These are phyloP conservation scores for Boletus reticulatus DNA, from an alignment of 768 basidiomycete genomes.

Conservation along the genomic window DNA sequence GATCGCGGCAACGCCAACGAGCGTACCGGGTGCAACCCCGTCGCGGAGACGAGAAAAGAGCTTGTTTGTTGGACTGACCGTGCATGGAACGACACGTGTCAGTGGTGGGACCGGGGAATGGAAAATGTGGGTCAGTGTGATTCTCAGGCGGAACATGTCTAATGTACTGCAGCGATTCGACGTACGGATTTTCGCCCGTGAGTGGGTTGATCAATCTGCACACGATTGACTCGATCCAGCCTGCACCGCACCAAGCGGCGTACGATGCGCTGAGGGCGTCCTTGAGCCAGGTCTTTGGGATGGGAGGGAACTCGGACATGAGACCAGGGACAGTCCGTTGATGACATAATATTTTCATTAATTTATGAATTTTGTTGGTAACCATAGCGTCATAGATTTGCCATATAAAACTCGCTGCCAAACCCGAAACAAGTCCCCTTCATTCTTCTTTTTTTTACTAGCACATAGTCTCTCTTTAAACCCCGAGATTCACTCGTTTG, in stretches of 20 bases:
- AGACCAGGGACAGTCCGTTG: conserved; percentile 11
- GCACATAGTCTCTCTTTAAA: conserved; percentile 16
- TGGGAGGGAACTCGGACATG: conserved; percentile 10
- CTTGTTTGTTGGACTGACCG: conserved; percentile 51
- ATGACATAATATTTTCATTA: background rate
- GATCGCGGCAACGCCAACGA: background rate
- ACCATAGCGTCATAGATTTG: background rate
- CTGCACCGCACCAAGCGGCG: conserved; percentile 69
- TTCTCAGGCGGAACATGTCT: background rate
- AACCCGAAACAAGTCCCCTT: background rate
- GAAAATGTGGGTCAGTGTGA: conserved; percentile 55
- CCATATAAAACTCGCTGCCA: background rate
- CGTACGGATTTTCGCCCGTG: conserved; percentile 68
- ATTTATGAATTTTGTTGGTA: background rate
- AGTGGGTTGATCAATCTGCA: conserved; percentile 66
- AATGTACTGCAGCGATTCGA: conserved; percentile 50
- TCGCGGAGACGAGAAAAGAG: conserved; percentile 50
- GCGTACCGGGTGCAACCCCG: too few relatives aligned
- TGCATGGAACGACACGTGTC: conserved; percentile 60
- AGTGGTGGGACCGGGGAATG: conserved; percentile 64
- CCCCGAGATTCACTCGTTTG: conserved; percentile 8
- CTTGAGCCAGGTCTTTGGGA: conserved; percentile 26
- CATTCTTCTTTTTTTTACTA: background rate
- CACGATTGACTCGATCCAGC: conserved; percentile 71
- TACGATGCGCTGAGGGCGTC: conserved; percentile 56